A percentile compares a stretch with the other conserved stretches of the same genome.
These are phyloP conservation scores for Curvularia sp. DNA, from an alignment of 2,329 filamentous ascomycete species.

Conservation along the genomic window DNA sequence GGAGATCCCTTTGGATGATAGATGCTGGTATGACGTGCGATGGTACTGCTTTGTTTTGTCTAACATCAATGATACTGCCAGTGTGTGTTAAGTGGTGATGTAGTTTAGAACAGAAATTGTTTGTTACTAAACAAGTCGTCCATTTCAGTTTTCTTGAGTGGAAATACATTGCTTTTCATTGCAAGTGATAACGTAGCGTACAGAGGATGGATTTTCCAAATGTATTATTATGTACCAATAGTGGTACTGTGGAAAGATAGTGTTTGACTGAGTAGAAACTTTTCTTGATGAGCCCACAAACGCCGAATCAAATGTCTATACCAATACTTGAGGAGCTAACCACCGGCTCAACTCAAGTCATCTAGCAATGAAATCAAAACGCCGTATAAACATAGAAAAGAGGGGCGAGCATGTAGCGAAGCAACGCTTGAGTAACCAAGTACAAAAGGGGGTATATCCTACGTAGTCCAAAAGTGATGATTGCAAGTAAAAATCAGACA, in stretches of 20 bases:
- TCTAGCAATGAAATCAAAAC: constrained; percentile 15
- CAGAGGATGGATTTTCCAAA: neutral
- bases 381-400: constrained; percentile 14
- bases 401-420: constrained; percentile 15
- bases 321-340: constrained; percentile 23
- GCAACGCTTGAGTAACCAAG: constrained; percentile 6
- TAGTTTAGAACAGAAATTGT: no score
- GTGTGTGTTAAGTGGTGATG: no score
- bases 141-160: no score
- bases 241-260: neutral
- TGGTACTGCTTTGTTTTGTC: neutral
- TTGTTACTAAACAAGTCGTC: no score
- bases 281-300: constrained; percentile 6
- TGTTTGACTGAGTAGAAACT: constrained; percentile 3
- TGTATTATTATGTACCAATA: constrained; percentile 10
- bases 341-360: constrained; percentile 22
- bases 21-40: neutral
- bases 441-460: constrained; percentile 38
- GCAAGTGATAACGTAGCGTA: neutral
- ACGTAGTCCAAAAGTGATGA: constrained; percentile 29
- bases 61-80: no score
- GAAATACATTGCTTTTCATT: neutral
- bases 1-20: neutral
- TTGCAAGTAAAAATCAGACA: constrained; percentile 25
- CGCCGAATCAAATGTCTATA: constrained; percentile 14